A percentile compares a stretch with the other conserved stretches of the same genome.
These are phyloP conservation scores for Isoetes taiwanensis DNA, from an alignment of 75 land plant species.

Conservation along the genomic window DNA sequence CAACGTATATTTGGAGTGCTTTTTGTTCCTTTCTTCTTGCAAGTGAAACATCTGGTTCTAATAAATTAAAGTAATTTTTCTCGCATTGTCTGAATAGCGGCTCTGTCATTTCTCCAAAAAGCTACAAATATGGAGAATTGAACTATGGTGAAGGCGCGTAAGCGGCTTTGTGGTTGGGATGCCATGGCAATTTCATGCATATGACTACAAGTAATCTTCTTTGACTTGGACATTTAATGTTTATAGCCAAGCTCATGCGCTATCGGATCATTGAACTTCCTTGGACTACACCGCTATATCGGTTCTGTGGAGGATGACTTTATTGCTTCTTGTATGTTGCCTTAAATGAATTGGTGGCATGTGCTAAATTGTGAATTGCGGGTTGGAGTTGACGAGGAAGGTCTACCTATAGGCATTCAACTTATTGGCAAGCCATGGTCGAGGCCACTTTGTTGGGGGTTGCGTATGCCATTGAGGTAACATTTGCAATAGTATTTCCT, in stretches of 20 bases:
- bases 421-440: slow-evolving; percentile 86
- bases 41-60: too few species aligned
- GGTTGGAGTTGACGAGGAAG: slow-evolving; percentile 70
- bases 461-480: slow-evolving; percentile 70
- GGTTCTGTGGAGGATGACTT: slow-evolving; percentile 47
- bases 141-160: slow-evolving; percentile 88
- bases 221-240: neutral
- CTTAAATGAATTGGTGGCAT: neutral
- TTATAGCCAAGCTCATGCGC: slow-evolving; percentile 59
- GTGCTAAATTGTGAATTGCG: slow-evolving; percentile 6
- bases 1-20: slow-evolving; percentile 26
- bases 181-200: neutral
- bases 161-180: neutral
- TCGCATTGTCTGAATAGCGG: too few species aligned
- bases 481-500: too few species aligned
- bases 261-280: slow-evolving; percentile 69
- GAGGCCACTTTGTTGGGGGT: slow-evolving; percentile 66
- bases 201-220: too few species aligned
- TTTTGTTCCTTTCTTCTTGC: too few species aligned
- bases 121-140: slow-evolving; percentile 63
- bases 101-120: too few species aligned
- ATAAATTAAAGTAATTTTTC: too few species aligned
- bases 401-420: slow-evolving; percentile 90
- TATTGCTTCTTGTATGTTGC: neutral
- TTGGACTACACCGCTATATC: slow-evolving; percentile 81